phyloP scores from a whole-genome alignment of 495 filamentous ascomycete species.

The Podospora appendiculata region DNA sequence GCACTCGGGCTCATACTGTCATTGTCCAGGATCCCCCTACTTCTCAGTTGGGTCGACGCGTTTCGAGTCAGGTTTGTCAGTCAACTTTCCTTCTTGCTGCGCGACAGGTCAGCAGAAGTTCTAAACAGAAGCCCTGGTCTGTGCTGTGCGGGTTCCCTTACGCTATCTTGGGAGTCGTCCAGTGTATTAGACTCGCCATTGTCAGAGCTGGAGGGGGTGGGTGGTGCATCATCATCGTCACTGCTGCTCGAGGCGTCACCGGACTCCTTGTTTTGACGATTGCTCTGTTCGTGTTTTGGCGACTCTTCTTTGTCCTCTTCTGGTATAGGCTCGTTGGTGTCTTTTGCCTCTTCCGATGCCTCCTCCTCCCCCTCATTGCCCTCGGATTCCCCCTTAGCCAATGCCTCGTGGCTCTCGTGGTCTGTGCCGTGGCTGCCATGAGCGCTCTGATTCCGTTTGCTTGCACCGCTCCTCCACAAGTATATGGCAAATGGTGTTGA shows the following conservation, averaged over 20 bases:
- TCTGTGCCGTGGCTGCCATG: background rate
- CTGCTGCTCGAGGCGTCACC: conserved; percentile 4
- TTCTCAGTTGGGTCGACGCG: conserved; percentile 7
- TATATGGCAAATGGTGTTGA: conserved; percentile 9
- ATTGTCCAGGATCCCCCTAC: background rate
- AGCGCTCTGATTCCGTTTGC: background rate
- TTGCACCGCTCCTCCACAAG: background rate
- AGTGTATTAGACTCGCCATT: background rate
- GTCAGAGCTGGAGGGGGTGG: conserved; percentile 1
- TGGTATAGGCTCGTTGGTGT: too few species aligned
- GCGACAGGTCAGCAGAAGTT: background rate
- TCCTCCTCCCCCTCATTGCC: conserved; percentile 25
- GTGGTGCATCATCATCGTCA: background rate
- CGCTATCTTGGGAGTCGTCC: conserved; percentile 2
- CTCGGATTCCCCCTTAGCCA: background rate
- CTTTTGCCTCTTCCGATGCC: background rate
- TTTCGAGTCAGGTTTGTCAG: conserved; percentile 7
- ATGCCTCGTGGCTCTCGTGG: background rate
- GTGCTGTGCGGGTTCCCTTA: background rate
- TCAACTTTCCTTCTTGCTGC: conserved; percentile 10
- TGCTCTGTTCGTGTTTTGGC: background rate
- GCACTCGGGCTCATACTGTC: too few species aligned
- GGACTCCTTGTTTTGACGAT: background rate
- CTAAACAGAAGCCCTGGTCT: background rate
- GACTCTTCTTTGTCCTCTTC: background rate